These are phyloP conservation scores for Globisporangium uncinulatum DNA, from an alignment of 352 stramenopile species.

Conservation along the genomic window DNA sequence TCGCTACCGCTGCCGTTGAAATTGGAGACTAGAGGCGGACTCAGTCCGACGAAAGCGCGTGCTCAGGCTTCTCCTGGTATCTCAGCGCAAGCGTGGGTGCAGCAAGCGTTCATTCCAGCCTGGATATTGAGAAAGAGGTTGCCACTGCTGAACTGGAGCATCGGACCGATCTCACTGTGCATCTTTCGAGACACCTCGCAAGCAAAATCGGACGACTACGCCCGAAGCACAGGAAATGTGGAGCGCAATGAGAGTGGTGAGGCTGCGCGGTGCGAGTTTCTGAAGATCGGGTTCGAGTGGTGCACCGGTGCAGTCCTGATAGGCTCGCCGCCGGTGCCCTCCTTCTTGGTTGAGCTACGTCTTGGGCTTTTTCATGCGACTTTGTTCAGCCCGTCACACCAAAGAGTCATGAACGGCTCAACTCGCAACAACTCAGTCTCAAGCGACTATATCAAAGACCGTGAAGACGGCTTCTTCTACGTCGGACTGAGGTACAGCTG, in stretches of 20 bases:
- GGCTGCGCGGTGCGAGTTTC: slow-evolving; percentile 10
- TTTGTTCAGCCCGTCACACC: slow-evolving; percentile 22
- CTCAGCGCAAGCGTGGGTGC: slow-evolving; percentile 22
- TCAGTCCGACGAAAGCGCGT: slow-evolving; percentile 1
- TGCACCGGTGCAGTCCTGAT: slow-evolving; percentile 45
- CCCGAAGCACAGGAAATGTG: neutral
- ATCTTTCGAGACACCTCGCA: slow-evolving; percentile 25
- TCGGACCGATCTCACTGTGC: slow-evolving; percentile 35
- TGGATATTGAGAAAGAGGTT: slow-evolving; percentile 22
- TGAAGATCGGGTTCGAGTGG: slow-evolving; percentile 41
- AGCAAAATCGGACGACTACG: neutral
- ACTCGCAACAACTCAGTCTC: slow-evolving; percentile 42
- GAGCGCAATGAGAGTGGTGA: neutral
- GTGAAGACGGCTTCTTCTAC: slow-evolving; percentile 66
- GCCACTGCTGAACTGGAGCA: slow-evolving; percentile 54
- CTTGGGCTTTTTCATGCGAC: slow-evolving; percentile 42
- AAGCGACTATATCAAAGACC: slow-evolving; percentile 60
- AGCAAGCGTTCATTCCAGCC: slow-evolving; percentile 28
- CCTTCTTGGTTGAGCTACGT: slow-evolving; percentile 50
- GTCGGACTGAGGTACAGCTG: slow-evolving; percentile 60
- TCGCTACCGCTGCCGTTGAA: neutral
- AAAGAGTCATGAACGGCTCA: slow-evolving; percentile 1
- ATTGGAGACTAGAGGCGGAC: neutral
- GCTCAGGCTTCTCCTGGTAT: neutral
- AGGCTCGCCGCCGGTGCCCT: slow-evolving; percentile 18